Evolutionary conservation across 2,329 filamentous ascomycete species (phyloP), one percentile per base, ranked within the genome.

Genomic region (Fonsecaea nubica): DNA sequence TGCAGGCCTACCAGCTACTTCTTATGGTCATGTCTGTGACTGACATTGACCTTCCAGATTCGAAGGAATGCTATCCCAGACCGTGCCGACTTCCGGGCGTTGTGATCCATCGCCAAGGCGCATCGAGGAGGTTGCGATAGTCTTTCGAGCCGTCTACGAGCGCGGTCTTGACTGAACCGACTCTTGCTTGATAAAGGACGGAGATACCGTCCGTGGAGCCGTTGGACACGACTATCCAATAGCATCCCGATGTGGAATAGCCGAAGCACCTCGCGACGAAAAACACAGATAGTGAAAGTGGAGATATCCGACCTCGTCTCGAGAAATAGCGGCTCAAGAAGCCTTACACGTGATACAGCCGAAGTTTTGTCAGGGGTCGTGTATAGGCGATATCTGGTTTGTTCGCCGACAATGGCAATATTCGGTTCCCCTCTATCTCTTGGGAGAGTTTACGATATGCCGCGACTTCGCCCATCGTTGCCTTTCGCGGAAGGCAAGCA

Each of bases 251-350:
- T 7, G 15, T 6, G 6, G n/a, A n/a, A 45, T 18, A 45, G 15
- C 40, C n/a, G 4, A 18, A 18, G n/a, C 2, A 50, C 10, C 8
- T 50, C 45, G 45, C 18, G 10, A 50, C 45, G 45, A 50, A 12
- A 12, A 25, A 13, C 18, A 50, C 18, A 50, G 45, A 25, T 50
- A 50, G 45, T 8, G 10, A 50, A 10, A 21, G 45, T 50, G 45
- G 45, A 30, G 18, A 50, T 50, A 50, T 30, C 45, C 45, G 45
- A 50, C 45, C 45, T 50, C 45, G 45, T 50, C 45, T 50, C 45
- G 45, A 50, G 45, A 50, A 50, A 50, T 30, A 12, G 25, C 18
- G 45, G 45, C 45, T 50, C 45, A 8, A 25, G 45, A 13, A 12
- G 9, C 4, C 45, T 5, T 5, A 5, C 45, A 50, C 45, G 45